These are phyloP conservation scores for Gracilaria gracilis DNA, from an alignment of 23 red algal genomes.

Conservation along the genomic window DNA sequence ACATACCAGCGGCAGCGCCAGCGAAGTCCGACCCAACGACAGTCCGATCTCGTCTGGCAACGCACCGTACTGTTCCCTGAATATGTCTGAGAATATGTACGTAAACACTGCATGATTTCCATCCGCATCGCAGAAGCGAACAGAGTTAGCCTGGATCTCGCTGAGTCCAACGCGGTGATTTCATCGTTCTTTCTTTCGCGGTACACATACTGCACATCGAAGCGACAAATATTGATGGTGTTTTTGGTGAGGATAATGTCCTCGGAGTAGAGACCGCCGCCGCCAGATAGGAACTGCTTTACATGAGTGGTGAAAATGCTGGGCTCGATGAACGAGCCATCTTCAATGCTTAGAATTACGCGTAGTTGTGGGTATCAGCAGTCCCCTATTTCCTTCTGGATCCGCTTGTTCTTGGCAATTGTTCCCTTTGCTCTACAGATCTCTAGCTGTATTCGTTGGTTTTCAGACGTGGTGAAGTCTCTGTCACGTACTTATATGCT, in stretches of 20 bases:
- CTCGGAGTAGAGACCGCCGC: background rate
- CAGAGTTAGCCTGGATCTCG: slow-evolving; percentile 35
- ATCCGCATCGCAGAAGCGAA: slow-evolving; percentile 38
- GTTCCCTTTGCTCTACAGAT: slow-evolving; percentile 41
- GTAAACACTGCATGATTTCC: slow-evolving; percentile 51
- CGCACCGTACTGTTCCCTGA: slow-evolving; percentile 73
- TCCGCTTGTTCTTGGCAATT: slow-evolving; percentile 58
- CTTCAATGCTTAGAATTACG: background rate
- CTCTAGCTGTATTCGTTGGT: slow-evolving; percentile 43
- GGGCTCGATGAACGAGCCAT: background rate
- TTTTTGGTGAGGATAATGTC: slow-evolving; percentile 23
- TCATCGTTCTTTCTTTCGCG: slow-evolving; percentile 62
- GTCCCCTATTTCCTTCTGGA: slow-evolving; percentile 53
- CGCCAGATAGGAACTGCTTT: slow-evolving; percentile 6
- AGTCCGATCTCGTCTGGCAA: slow-evolving; percentile 67
- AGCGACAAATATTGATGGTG: slow-evolving; percentile 19
- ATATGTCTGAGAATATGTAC: slow-evolving; percentile 71
- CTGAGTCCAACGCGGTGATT: slow-evolving; percentile 33
- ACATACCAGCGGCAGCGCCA: slow-evolving; percentile 65
- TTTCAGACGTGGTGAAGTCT: slow-evolving; percentile 50
- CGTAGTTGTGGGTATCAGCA: slow-evolving; percentile 61
- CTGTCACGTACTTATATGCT: slow-evolving; percentile 60
- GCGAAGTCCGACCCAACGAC: slow-evolving; percentile 65
- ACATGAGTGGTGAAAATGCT: background rate
- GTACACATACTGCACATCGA: slow-evolving; percentile 50